These are phyloP conservation scores for Fusarium globosum DNA, from an alignment of 2,329 filamentous ascomycete genomes.

Conservation along the genomic window DNA sequence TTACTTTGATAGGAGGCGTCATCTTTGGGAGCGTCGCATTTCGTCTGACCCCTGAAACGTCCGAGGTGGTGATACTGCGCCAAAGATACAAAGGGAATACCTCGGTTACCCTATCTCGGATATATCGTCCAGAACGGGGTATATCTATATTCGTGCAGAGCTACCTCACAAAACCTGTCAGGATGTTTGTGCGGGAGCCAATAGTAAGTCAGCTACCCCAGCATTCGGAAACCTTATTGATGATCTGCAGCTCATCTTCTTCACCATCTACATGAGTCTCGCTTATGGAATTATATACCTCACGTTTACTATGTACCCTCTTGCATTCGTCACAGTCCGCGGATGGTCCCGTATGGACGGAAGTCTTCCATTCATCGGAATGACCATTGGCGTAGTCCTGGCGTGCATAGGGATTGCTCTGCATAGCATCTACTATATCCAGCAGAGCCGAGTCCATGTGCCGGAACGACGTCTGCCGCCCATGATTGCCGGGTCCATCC, in stretches of 20 bases:
- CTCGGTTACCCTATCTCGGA: background rate
- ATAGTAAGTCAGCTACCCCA: background rate
- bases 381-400: rapidly evolving
- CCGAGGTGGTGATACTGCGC: background rate
- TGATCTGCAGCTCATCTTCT: background rate
- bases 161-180: background rate
- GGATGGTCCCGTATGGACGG: background rate
- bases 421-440: background rate
- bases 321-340: background rate
- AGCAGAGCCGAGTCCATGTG: background rate
- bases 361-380: background rate
- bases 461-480: background rate
- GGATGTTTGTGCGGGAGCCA: background rate
- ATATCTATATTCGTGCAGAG: background rate
- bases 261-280: background rate
- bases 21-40: background rate
- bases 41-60: background rate
- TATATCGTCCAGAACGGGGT: background rate
- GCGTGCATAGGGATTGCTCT: background rate
- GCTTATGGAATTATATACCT: background rate
- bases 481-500: background rate
- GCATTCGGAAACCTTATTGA: background rate
- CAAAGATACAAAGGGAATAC: background rate
- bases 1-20: background rate
- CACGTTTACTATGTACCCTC: background rate